phyloP scores from a whole-genome alignment of 208 protist genomes.

The Leishmania turanica region DNA sequence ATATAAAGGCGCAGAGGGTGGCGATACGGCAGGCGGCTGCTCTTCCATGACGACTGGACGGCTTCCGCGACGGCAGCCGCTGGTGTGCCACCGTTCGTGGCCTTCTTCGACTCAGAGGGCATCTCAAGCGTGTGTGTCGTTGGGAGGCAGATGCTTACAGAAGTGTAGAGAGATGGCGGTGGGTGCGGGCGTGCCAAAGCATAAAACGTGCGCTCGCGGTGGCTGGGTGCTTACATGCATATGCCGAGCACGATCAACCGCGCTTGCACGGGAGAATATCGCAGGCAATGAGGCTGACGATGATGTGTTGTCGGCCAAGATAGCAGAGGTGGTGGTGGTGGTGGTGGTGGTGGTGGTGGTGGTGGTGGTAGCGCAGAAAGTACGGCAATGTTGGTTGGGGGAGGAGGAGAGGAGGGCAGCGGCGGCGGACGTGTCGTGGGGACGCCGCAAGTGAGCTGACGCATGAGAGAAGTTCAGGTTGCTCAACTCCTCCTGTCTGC shows the following conservation, averaged over 20 bases:
- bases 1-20: slow-evolving; percentile 39
- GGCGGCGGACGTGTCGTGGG: not conserved
- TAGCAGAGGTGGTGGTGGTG: not conserved
- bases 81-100: not conserved
- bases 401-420: not conserved
- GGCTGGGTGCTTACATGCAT: not conserved
- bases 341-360: not conserved
- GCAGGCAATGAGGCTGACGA: not conserved
- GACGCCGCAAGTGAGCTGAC: not conserved
- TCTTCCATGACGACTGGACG: not conserved
- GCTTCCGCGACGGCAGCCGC: not conserved
- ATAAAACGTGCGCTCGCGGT: not conserved
- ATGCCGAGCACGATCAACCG: too few species aligned
- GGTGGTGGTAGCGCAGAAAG: not conserved
- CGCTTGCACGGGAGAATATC: not conserved
- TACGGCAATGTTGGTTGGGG: not conserved
- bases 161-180: not conserved
- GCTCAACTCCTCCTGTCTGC: not conserved
- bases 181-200: not conserved
- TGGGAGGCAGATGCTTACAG: not conserved
- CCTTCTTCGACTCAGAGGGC: not conserved
- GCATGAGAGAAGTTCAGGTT: not conserved
- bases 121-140: not conserved
- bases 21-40: slow-evolving; percentile 34
- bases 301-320: not conserved